Evolutionary conservation across 106 monocot genomes (phyloP), one percentile per base, ranked within the genome.

Genomic region (Dendrobium nobile): DNA sequence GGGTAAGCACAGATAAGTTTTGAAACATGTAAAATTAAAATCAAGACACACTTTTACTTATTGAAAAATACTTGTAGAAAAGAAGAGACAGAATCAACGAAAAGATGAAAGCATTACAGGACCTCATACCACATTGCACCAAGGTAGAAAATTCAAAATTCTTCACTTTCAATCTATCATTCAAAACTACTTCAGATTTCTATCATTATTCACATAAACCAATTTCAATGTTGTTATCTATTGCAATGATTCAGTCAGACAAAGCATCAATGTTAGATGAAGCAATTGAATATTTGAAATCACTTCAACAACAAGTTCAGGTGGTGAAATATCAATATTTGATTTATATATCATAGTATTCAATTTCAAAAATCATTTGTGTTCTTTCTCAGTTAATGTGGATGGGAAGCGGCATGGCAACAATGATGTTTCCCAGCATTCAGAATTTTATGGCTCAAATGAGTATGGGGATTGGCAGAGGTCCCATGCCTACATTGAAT

Each of bases 341-440:
- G 10, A 65, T 65, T 65, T 15, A n/a, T 58, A 17, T 65, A 15
- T 65, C 26, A 65, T 65, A 26, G 5, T 65, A 26, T 5, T 65
- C 64, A 24, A 65, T 24, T 26, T 65, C 64, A 65, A 24, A 24
- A 24, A 4, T 13, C 9, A 70, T 70, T 70, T 37, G 1, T 70
- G 3, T 40, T 3, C 11, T 80, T 70, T 70, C 45, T 47, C 85
- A 98, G 92, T 85, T 94, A 67, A 90, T 98, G 94, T 94, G 94
- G 94, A 98, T 98, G 94, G 94, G 94, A 24, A 81, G 88, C 72
- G 91, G 89, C 54, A 98, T 98, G 92, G 86, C 88, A 20, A 92
- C 89, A 24, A 88, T 98, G 89, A 85, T 94, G 85, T 92, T 94
- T 72, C 91, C 94, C 19, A 82, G 77, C 26, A 28, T 87, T 17